Conservation (phyloP, 2,329 filamentous ascomycete species). For the Fusarium sarcochroum region DNA sequence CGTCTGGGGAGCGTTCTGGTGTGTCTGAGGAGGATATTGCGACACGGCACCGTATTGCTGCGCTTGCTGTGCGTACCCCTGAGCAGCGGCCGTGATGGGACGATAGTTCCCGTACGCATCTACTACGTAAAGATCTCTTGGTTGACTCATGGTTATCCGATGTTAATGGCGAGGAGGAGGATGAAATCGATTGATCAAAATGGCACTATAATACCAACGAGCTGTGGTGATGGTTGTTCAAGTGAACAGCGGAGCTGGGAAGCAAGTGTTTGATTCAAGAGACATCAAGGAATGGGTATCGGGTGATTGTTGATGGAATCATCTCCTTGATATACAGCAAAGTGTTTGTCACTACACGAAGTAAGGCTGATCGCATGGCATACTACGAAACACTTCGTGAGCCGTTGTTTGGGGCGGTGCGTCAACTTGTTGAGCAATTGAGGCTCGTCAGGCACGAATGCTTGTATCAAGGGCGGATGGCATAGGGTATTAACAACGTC, state of each 20-base stretch:
- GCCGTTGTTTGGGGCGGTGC: background rate
- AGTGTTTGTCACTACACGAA: background rate
- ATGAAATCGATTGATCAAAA: background rate
- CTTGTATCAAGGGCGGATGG: background rate
- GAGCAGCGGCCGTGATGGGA: background rate
- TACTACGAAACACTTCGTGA: slow-evolving; percentile 7
- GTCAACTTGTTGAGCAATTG: background rate
- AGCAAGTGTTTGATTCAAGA: background rate
- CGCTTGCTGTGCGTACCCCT: background rate
- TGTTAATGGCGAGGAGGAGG: background rate
- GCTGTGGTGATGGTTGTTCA: background rate
- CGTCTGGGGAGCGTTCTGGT: background rate
- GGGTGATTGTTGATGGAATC: background rate
- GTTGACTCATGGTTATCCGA: slow-evolving; percentile 1
- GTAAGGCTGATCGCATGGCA: slow-evolving; percentile 21
- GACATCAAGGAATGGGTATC: background rate
- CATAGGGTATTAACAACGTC: background rate
- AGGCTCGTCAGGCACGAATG: slow-evolving; percentile 3
- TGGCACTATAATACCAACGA: background rate
- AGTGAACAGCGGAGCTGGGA: too few relatives aligned
- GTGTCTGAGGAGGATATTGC: background rate
- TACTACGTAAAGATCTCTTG: background rate
- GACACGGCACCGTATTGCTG: background rate
- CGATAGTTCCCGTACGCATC: background rate
- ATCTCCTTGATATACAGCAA: background rate